A percentile compares a stretch with the other conserved stretches of the same genome.
These are phyloP conservation scores for Magnolia sinica DNA, from an alignment of 164 flowering plant genomes.

Conservation along the genomic window DNA sequence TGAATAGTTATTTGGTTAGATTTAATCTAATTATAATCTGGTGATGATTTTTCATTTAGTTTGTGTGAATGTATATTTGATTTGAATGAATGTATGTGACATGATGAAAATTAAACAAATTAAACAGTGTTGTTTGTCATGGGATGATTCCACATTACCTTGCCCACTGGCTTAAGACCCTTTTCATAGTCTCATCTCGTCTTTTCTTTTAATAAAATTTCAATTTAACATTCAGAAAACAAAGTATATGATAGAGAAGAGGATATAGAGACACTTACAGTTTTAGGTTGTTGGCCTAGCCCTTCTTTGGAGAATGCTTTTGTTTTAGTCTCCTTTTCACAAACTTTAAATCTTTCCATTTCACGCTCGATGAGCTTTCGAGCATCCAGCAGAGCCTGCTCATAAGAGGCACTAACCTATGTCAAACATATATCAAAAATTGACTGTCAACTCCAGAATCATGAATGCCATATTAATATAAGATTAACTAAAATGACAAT, in stretches of 20 bases:
- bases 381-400: conserved; percentile 99
- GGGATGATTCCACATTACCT: no score
- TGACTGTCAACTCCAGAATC: conserved; percentile 15
- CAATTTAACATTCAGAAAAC: not conserved
- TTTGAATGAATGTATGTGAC: no score
- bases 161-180: no score
- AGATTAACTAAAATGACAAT: not conserved
- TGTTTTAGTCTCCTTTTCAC: conserved; percentile 99
- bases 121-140: not conserved
- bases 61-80: no score
- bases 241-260: not conserved
- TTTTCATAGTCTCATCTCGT: not conserved
- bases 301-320: conserved; percentile 99
- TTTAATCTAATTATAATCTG: no score
- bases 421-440: conserved; percentile 54
- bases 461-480: not conserved
- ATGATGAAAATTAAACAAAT: no score
- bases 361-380: conserved; percentile 95
- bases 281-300: conserved; percentile 95
- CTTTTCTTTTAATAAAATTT: not conserved
- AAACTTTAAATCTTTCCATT: conserved; percentile 98
- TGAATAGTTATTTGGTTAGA: no score
- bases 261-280: conserved; percentile 42
- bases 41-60: no score
- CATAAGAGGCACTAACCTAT: conserved; percentile 99